Conservation (phyloP, 2,329 filamentous ascomycete species). For the Aspergillus fumigatiaffinis region DNA sequence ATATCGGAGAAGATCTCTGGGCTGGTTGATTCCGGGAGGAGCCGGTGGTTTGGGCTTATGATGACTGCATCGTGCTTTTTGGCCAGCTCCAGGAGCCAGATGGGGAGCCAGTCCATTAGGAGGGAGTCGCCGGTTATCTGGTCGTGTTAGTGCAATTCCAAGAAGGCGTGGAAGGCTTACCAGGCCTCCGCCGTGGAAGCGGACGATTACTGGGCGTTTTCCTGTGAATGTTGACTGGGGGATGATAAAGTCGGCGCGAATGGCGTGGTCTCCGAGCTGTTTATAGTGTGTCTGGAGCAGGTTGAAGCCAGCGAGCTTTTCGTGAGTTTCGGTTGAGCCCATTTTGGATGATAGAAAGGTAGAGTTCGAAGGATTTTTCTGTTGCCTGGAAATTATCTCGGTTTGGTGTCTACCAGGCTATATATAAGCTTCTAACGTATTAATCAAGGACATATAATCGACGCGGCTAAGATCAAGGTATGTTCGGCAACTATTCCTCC, state of each 20-base stretch:
- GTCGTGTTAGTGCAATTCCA: conserved; percentile 2
- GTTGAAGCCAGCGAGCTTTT: conserved; percentile 34
- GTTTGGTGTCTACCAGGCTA: no score
- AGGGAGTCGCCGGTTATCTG: conserved; percentile 31
- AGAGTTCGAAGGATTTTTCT: no score
- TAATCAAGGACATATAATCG: no score
- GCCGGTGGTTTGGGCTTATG: conserved; percentile 48
- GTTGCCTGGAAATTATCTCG: no score
- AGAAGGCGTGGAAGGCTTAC: conserved; percentile 19
- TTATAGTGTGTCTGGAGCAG: conserved; percentile 42
- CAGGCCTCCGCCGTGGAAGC: conserved; percentile 45
- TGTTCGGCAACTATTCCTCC: no score
- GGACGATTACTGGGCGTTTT: conserved; percentile 39
- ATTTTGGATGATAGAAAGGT: not conserved
- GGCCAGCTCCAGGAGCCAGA: conserved; percentile 39
- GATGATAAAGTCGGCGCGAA: conserved; percentile 34
- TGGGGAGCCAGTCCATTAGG: conserved; percentile 23
- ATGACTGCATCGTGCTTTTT: conserved; percentile 42
- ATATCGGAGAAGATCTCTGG: conserved; percentile 48
- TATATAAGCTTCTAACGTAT: no score
- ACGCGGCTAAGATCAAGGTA: no score
- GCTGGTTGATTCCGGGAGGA: conserved; percentile 48
- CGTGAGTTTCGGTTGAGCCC: not conserved
- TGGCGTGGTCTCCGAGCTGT: conserved; percentile 33
- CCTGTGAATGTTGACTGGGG: conserved; percentile 33